Evolutionary conservation across 2,329 filamentous ascomycete genomes (phyloP).

Genomic region (Davidsoniella eucalypti): DNA sequence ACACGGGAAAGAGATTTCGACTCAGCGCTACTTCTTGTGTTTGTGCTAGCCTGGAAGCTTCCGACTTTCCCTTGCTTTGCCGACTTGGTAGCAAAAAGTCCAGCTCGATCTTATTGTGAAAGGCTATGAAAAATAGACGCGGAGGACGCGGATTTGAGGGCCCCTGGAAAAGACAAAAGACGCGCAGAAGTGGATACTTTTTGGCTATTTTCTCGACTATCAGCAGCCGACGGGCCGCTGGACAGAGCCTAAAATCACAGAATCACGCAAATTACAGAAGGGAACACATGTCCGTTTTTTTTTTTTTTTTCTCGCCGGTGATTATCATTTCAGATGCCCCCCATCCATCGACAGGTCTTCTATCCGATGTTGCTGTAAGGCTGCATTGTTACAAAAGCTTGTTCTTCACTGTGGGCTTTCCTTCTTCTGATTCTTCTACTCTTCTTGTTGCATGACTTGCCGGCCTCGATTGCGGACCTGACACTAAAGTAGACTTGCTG

Average conservation of each 20-base stretch:
- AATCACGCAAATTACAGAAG: not conserved
- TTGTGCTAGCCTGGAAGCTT: not conserved
- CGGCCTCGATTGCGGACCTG: no score
- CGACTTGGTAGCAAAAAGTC: not conserved
- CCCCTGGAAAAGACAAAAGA: constrained; percentile 2
- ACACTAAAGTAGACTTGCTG: no score
- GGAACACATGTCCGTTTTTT: constrained; percentile 3
- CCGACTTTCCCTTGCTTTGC: not conserved
- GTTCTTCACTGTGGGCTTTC: no score
- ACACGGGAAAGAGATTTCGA: not conserved
- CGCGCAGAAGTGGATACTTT: constrained; percentile 7
- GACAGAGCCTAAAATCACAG: not conserved
- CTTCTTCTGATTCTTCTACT: no score
- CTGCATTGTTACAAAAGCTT: no score
- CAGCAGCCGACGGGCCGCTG: not conserved
- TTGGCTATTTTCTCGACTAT: not conserved
- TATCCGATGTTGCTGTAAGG: no score
- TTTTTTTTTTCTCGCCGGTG: not conserved
- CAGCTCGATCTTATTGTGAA: constrained; percentile 2
- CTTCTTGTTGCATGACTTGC: no score
- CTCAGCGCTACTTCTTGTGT: not conserved
- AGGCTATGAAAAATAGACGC: constrained; percentile 15
- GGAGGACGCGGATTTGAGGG: constrained; percentile 14
- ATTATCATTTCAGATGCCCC: no score
- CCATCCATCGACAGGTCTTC: no score